Percentiles rank a stretch among this genome's conserved stretches.
phyloP scores from a whole-genome alignment of 2,329 filamentous ascomycete species.

The Clonostachys sp. region DNA sequence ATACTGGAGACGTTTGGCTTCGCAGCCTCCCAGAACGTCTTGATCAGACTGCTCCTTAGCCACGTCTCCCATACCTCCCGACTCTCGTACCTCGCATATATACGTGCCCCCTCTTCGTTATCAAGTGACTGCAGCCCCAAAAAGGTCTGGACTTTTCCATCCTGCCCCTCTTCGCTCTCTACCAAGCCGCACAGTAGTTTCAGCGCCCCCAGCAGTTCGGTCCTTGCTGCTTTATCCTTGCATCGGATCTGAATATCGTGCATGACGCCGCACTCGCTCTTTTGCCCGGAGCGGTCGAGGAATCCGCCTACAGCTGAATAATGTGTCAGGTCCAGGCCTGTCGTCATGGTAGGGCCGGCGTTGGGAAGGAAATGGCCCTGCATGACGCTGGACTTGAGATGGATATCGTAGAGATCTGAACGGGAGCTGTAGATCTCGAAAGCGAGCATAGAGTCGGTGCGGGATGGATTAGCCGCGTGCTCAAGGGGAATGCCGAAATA shows the following conservation, averaged over 20 bases:
- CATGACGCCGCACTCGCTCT: slow-evolving; percentile 13
- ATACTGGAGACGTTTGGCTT: slow-evolving; percentile 10
- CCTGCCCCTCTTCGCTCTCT: slow-evolving; percentile 5
- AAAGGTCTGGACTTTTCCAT: slow-evolving; percentile 12
- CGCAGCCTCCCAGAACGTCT: slow-evolving; percentile 10
- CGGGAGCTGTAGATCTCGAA: slow-evolving; percentile 12
- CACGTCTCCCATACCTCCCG: slow-evolving; percentile 12
- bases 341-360: slow-evolving; percentile 12
- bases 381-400: slow-evolving; percentile 13
- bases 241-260: slow-evolving; percentile 12
- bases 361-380: slow-evolving; percentile 8
- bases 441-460: slow-evolving; percentile 13
- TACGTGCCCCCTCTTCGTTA: slow-evolving; percentile 10
- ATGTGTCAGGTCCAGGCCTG: slow-evolving; percentile 13
- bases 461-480: slow-evolving; percentile 9
- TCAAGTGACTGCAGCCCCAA: slow-evolving; percentile 11
- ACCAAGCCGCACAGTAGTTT: slow-evolving; percentile 8
- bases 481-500: slow-evolving; percentile 33
- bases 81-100: slow-evolving; percentile 13
- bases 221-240: slow-evolving; percentile 3
- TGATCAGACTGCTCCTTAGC: slow-evolving; percentile 6
- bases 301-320: slow-evolving; percentile 11
- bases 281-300: slow-evolving; percentile 9
- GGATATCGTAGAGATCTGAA: slow-evolving; percentile 12
- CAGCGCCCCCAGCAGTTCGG: slow-evolving; percentile 7